Evolutionary conservation across 2,329 filamentous ascomycete genomes (phyloP), one percentile per base, ranked within the genome.

Genomic region (Aureobasidium sp.): DNA sequence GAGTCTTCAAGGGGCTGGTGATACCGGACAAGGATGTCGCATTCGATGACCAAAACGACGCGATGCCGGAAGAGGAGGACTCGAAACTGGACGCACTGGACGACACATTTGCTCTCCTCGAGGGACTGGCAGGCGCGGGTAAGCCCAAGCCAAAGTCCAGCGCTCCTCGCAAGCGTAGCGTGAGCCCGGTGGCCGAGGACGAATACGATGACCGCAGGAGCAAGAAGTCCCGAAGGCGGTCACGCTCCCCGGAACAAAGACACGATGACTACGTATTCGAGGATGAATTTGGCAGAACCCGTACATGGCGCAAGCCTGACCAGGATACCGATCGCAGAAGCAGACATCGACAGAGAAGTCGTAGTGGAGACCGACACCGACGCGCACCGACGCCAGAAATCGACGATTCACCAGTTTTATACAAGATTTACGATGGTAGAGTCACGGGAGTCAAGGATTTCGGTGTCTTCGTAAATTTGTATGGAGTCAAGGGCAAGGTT

Each of bases 381-480:
- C 81, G 83, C 59, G 84, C 85, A 0, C 88, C 89, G 0, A 83
- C 84, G 1, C 83, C 82, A 1, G 90, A 96, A 68, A 72, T 96
- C 11, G 94, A 99, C 73, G 89, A 96, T 58, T 76, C 83, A 45
- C 91, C 94, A 0, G 79, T 92, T 37, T 76, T 95, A 7, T 87
- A 87, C 79, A 99, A 99, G 72, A 78, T 97, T 2, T 99, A 99
- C 70, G 84, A 91, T 65, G 94, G 94, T 1, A 87, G 87, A 69
- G 90, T 97, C 15, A 97, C 91, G 0, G 91, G 92, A 0, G 81
- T 99, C 60, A 97, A 97, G 70, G 91, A 97, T 65, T 99, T 97
- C 75, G 94, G 94, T 12, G 91, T 87, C 0, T 99, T 99, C 74
- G 91, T 97, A 63, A 96, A 95, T 68, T 74, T 99, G n/a, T 84